Evolutionary conservation across 2,329 filamentous ascomycete species (phyloP), one percentile per base, ranked within the genome.

Genomic region (Fusarium subtropicale): DNA sequence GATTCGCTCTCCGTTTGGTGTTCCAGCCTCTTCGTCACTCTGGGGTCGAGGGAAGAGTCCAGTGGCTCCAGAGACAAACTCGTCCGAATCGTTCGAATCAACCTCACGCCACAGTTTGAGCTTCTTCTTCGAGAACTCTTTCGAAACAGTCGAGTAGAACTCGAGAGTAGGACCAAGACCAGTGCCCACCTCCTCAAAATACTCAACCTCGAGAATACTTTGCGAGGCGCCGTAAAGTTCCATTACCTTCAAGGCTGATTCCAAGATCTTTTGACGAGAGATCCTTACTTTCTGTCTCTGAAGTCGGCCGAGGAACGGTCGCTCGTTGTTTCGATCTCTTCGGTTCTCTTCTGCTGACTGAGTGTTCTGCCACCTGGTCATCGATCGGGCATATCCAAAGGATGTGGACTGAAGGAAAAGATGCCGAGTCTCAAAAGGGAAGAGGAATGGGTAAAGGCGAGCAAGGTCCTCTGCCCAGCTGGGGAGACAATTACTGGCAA

Each of bases 251-350:
- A 98, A 85, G 1, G 96, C 96, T 16, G 96, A 98, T 78, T 99
- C 96, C 10, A 99, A 85, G 46, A 99, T 97, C 74, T 97, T 94
- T n/a, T 89, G 89, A 44, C 96, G 89, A 7, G 95, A 97, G 64
- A 99, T 98, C 45, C 96, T 91, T n/a, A 99, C 95, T 80, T 99
- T 99, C 76, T 99, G 96, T 59, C 96, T 90, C 78, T 98, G 96
- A 2, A 97, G 86, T 42, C 95, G 88, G 16, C 96, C 96, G 4
- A 98, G 84, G 85, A 97, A 97, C 3, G 94, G 94, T 15, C 94
- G 88, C 67, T 98, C 94, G 71, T 98, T 95, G 48, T 93, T 91
- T 47, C 94, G 90, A 74, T 97, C 92, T 54, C 92, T 89, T 42
- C 95, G 88, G 58, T 87, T 89, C 63, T 97, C 94, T 69, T 93